These are phyloP conservation scores for Solanum infundibuliforme DNA, from an alignment of 257 asterid genomes.

Conservation along the genomic window DNA sequence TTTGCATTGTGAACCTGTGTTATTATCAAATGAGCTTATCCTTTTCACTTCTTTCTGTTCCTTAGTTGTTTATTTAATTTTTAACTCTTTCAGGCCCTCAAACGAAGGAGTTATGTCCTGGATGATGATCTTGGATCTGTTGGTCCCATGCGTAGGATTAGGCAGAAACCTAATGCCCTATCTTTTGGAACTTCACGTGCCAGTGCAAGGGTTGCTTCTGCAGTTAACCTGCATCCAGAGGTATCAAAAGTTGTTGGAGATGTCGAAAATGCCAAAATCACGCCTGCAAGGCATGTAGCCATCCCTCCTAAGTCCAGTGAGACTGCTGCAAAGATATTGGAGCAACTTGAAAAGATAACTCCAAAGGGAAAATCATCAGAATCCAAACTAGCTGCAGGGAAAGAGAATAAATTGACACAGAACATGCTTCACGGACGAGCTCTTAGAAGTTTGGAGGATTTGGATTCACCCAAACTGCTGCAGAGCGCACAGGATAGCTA, in stretches of 20 bases:
- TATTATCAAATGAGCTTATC: background rate
- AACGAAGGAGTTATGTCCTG: slow-evolving; percentile 67
- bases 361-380: slow-evolving; percentile 62
- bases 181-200: slow-evolving; percentile 14
- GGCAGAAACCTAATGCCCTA: slow-evolving; percentile 58
- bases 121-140: slow-evolving; percentile 69
- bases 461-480: slow-evolving; percentile 39
- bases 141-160: slow-evolving; percentile 70
- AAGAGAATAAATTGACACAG: slow-evolving; percentile 37
- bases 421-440: slow-evolving; percentile 50
- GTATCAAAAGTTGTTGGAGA: slow-evolving; percentile 28
- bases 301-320: slow-evolving; percentile 63
- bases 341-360: slow-evolving; percentile 64
- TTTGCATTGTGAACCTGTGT: background rate
- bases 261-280: slow-evolving; percentile 24
- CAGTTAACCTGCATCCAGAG: slow-evolving; percentile 19
- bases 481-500: slow-evolving; percentile 23
- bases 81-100: slow-evolving; percentile 41
- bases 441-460: slow-evolving; percentile 47
- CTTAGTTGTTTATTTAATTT: background rate
- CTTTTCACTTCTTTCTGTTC: slow-evolving; percentile 1
- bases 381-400: slow-evolving; percentile 30
- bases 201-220: slow-evolving; percentile 30
- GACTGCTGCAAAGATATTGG: slow-evolving; percentile 74
- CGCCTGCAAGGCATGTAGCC: slow-evolving; percentile 39